phyloP scores from a whole-genome alignment of 148 eudicot species.

The Bassia scoparia region DNA sequence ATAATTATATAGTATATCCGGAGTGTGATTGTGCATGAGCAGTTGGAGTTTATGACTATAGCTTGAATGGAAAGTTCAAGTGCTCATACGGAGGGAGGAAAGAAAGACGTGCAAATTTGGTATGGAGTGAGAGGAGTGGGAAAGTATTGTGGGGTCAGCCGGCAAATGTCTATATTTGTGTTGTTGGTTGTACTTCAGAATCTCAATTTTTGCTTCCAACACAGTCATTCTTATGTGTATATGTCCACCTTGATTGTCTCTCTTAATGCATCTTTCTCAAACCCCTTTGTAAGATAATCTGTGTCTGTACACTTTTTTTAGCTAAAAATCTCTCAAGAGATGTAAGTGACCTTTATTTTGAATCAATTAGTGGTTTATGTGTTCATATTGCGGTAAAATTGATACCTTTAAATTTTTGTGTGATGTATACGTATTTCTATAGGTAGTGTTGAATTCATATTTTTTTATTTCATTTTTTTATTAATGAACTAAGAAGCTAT shows the following conservation, averaged over 20 bases:
- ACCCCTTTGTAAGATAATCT: not conserved
- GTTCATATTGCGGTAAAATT: too few species aligned
- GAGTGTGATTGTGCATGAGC: not conserved
- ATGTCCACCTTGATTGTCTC: not conserved
- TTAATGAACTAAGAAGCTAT: too few species aligned
- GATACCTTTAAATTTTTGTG: too few species aligned
- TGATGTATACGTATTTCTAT: too few species aligned
- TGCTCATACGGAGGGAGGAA: constrained; percentile 6
- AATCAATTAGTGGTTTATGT: not conserved
- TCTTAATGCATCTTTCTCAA: not conserved
- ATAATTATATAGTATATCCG: too few species aligned
- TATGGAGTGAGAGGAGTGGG: constrained; percentile 20
- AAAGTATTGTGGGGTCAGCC: constrained; percentile 19
- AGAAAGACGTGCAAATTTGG: constrained; percentile 25
- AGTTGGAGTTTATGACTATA: constrained; percentile 24
- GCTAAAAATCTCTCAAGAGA: not conserved
- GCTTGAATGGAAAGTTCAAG: too few species aligned
- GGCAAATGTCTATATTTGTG: not conserved
- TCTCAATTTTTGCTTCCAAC: constrained; percentile 14
- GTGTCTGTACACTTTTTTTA: too few species aligned
- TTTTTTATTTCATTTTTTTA: too few species aligned
- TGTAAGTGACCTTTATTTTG: not conserved
- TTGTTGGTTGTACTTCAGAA: constrained; percentile 8
- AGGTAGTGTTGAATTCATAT: too few species aligned
- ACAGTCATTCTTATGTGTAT: not conserved